phyloP scores from a whole-genome alignment of 2,329 filamentous ascomycete species.

The Thielaviopsis euricoi region DNA sequence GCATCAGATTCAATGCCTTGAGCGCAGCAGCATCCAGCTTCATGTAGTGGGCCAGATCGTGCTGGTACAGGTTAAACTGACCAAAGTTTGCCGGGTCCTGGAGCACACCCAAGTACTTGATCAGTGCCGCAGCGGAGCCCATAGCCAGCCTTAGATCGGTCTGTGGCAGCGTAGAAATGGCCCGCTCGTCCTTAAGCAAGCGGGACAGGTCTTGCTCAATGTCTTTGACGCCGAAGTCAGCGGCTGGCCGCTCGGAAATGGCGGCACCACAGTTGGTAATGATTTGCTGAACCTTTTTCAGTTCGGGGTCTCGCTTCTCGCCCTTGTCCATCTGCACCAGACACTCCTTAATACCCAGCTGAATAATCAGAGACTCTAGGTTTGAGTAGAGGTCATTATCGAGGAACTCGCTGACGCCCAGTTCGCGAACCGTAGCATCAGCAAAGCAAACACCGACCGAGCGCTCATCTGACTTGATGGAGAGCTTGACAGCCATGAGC shows the following conservation, averaged over 20 bases:
- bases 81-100: constrained; percentile 91
- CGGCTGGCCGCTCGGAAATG: constrained; percentile 58
- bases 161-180: constrained; percentile 63
- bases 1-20: constrained; percentile 93
- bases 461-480: constrained; percentile 70
- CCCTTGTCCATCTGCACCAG: constrained; percentile 76
- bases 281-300: constrained; percentile 74
- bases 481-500: constrained; percentile 87
- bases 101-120: constrained; percentile 84
- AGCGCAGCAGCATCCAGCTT: constrained; percentile 90
- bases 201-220: constrained; percentile 90
- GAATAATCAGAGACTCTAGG: constrained; percentile 89
- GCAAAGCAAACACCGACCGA: constrained; percentile 93
- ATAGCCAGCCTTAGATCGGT: constrained; percentile 91
- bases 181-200: constrained; percentile 71
- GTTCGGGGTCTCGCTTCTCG: constrained; percentile 63
- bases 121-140: constrained; percentile 82
- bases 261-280: constrained; percentile 86
- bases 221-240: constrained; percentile 75
- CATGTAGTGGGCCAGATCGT: constrained; percentile 95
- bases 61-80: constrained; percentile 92
- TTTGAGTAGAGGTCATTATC: constrained; percentile 98
- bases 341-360: constrained; percentile 89
- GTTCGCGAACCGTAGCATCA: constrained; percentile 85
- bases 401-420: constrained; percentile 95